Conservation (phyloP, 139 green algal species). For the Chlamydomonas incerta region DNA sequence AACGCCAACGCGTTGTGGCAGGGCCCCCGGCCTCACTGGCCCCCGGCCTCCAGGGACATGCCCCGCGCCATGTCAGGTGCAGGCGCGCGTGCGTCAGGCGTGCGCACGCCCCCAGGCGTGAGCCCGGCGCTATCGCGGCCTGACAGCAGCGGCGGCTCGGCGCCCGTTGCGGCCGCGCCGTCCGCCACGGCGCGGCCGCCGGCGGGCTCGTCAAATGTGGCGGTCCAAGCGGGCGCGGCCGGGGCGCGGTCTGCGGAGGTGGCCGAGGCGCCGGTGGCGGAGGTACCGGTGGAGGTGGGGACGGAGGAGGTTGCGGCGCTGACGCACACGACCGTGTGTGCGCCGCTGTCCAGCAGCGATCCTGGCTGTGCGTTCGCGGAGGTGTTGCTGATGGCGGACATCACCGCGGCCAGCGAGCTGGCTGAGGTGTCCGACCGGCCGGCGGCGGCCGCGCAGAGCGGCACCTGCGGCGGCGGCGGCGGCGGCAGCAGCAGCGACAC, state of each 20-base stretch:
- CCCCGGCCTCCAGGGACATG: background rate
- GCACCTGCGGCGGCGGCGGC: conserved; percentile 31
- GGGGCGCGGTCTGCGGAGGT: background rate
- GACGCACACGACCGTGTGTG: background rate
- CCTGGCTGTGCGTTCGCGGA: background rate
- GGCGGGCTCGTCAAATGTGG: conserved; percentile 24
- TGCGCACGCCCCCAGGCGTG: background rate
- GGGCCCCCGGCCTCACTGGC: too few relatives aligned
- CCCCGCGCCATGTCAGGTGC: background rate
- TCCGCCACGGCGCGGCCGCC: background rate
- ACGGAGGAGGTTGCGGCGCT: background rate
- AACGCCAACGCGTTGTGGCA: too few relatives aligned
- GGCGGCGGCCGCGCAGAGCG: background rate
- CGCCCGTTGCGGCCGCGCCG: background rate
- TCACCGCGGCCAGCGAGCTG: background rate
- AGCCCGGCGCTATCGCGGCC: background rate
- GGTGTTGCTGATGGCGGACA: background rate
- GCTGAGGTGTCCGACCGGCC: background rate
- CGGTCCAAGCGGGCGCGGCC: conserved; percentile 13
- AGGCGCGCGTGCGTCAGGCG: background rate
- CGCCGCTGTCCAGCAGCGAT: background rate
- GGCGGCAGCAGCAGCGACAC: conserved; percentile 19
- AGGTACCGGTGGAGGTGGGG: background rate
- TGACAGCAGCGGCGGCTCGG: background rate
- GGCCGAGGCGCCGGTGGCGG: background rate